Evolutionary conservation across 2,329 filamentous ascomycete species (phyloP).

Genomic region (Ophiosphaerella narmari): DNA sequence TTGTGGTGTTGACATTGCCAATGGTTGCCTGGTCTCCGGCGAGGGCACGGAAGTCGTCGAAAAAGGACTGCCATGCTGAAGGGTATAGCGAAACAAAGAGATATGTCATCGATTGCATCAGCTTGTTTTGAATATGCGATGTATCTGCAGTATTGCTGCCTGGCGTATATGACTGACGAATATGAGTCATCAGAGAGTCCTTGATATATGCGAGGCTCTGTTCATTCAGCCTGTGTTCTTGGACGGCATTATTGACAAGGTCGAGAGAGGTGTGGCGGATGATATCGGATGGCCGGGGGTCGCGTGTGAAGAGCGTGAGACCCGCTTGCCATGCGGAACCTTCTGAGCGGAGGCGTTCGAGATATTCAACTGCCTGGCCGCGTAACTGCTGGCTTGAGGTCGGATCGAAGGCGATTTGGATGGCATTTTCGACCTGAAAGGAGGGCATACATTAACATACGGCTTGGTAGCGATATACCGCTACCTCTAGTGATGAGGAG

Average conservation of each 20-base stretch:
- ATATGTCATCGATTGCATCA: constrained; percentile 93
- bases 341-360: constrained; percentile 77
- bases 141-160: constrained; percentile 68
- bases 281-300: constrained; percentile 76
- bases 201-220: constrained; percentile 76
- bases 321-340: constrained; percentile 90
- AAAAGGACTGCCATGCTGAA: constrained; percentile 83
- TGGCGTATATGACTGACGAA: constrained; percentile 73
- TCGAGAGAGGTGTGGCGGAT: constrained; percentile 89
- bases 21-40: constrained; percentile 65
- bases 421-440: constrained; percentile 86
- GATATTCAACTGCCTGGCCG: constrained; percentile 85
- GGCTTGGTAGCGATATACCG: neutral
- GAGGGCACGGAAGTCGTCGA: constrained; percentile 84
- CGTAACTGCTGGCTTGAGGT: constrained; percentile 70
- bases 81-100: constrained; percentile 88
- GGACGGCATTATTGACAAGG: constrained; percentile 88
- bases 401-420: constrained; percentile 90
- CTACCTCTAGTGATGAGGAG: neutral
- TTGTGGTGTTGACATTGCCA: constrained; percentile 70
- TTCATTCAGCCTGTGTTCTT: constrained; percentile 74
- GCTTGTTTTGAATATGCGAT: constrained; percentile 86
- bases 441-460: neutral
- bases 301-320: constrained; percentile 80
- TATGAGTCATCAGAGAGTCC: constrained; percentile 80